Evolutionary conservation across 1,284 basidiomycete genomes (phyloP).

Genomic region (Ceratorhiza oryzae-sativae): DNA sequence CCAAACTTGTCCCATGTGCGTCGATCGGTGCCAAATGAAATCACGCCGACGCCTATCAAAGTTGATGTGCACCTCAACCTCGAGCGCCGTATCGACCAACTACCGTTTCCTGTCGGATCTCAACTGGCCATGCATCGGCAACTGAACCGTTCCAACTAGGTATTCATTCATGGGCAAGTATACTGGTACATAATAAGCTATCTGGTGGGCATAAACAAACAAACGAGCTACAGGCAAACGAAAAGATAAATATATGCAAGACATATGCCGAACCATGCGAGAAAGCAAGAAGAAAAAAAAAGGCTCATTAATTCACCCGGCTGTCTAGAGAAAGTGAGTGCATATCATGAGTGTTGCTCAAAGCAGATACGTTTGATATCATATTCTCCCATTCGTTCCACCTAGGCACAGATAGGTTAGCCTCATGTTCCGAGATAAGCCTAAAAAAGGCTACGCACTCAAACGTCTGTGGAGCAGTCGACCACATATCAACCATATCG

Average conservation of each 20-base stretch:
- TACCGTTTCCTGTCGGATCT: not conserved
- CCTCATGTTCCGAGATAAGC: not conserved
- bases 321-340: conserved; percentile 14
- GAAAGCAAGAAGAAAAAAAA: not conserved
- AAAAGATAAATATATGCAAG: conserved; percentile 17
- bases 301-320: not conserved
- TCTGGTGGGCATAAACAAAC: not conserved
- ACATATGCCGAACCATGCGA: not conserved
- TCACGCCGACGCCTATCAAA: not conserved
- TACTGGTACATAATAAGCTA: conserved; percentile 20
- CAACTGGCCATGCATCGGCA: not conserved
- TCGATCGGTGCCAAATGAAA: conserved; percentile 3
- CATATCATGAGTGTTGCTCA: conserved; percentile 14
- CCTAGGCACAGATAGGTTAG: not conserved
- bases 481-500: conserved; percentile 34
- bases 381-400: conserved; percentile 37
- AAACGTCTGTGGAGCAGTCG: conserved; percentile 35
- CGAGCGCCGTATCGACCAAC: not conserved
- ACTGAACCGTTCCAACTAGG: not conserved
- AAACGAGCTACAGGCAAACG: not conserved
- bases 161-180: conserved; percentile 18
- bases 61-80: conserved; percentile 1
- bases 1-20: not conserved
- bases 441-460: conserved; percentile 18
- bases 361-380: conserved; percentile 31